Evolutionary conservation across 169 alveolate species (phyloP).

Genomic region (Hepatocystis sp.): DNA sequence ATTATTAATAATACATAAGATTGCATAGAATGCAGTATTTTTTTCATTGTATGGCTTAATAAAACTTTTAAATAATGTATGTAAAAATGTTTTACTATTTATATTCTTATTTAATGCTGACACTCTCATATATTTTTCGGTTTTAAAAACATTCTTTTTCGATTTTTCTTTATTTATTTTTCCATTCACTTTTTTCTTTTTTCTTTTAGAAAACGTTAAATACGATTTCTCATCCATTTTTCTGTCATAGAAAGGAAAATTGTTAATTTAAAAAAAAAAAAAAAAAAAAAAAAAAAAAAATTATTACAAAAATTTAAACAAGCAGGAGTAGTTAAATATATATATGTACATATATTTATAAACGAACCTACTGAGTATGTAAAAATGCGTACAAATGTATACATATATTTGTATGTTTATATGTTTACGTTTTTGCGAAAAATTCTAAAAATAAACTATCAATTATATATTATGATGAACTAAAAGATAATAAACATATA

Average conservation of each 20-base stretch:
- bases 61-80: conserved; percentile 70
- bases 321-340: no score
- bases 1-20: conserved; percentile 63
- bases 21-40: conserved; percentile 58
- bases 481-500: no score
- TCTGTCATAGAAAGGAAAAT: conserved; percentile 23
- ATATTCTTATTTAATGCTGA: conserved; percentile 44
- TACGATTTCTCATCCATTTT: conserved; percentile 66
- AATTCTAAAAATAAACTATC: neutral
- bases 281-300: no score
- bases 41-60: conserved; percentile 66
- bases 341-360: no score
- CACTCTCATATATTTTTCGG: conserved; percentile 41
- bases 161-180: conserved; percentile 61
- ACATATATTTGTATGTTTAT: neutral
- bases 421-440: no score
- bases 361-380: neutral
- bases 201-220: conserved; percentile 53
- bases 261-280: no score
- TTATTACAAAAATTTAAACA: no score
- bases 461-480: neutral
- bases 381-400: neutral
- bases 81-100: conserved; percentile 48
- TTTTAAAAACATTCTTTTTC: conserved; percentile 49
- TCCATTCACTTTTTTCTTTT: conserved; percentile 64